These are phyloP conservation scores for Paramyrothecium roridum DNA, from an alignment of 2,329 filamentous ascomycete species.

Conservation along the genomic window DNA sequence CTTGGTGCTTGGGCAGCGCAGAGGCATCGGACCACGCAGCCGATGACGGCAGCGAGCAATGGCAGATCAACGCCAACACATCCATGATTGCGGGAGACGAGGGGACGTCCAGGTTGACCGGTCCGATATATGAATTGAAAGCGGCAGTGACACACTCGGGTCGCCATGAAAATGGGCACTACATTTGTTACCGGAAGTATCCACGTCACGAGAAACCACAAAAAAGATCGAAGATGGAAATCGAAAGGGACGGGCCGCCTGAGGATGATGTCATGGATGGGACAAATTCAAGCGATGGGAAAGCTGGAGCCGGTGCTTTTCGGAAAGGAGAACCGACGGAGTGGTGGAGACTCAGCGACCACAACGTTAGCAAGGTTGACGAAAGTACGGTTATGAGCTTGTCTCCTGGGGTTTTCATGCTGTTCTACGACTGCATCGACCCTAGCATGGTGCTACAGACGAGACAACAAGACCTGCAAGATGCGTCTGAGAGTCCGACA, in stretches of 20 bases:
- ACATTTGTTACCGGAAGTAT: constrained; percentile 83
- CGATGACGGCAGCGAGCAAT: constrained; percentile 53
- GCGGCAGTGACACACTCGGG: constrained; percentile 89
- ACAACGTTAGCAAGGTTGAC: constrained; percentile 71
- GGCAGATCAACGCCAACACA: constrained; percentile 63
- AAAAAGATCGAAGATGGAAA: constrained; percentile 1
- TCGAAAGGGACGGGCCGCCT: constrained; percentile 6
- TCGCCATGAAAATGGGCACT: constrained; percentile 91
- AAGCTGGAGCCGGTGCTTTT: background rate
- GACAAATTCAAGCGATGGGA: constrained; percentile 1
- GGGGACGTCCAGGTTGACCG: constrained; percentile 47
- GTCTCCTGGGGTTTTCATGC: constrained; percentile 82
- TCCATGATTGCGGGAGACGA: constrained; percentile 69
- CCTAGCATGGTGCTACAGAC: constrained; percentile 41
- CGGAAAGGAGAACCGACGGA: constrained; percentile 37
- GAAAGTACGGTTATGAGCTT: constrained; percentile 73
- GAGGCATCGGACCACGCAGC: constrained; percentile 12
- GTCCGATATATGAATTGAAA: constrained; percentile 70
- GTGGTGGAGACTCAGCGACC: constrained; percentile 93
- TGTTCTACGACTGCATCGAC: constrained; percentile 84
- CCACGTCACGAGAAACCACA: constrained; percentile 26
- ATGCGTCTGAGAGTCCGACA: constrained; percentile 13
- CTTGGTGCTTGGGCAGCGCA: constrained; percentile 76
- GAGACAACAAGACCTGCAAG: constrained; percentile 18
- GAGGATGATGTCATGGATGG: too few relatives aligned